Conservation (phyloP, 352 stramenopile species). For the Globisporangium ultimum region DNA sequence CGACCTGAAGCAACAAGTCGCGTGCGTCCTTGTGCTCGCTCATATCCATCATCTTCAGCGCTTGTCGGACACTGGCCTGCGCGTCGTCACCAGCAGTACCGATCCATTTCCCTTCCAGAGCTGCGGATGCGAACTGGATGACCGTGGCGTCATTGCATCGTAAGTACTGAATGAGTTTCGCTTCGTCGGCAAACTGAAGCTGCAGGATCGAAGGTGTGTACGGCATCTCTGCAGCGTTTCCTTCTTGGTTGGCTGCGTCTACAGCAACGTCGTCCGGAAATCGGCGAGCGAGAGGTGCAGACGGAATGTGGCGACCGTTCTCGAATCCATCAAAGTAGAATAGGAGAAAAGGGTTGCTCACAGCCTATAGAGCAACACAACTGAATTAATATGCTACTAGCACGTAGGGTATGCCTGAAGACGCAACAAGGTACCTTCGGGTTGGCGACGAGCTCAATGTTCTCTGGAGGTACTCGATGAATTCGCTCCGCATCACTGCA, state of each 20-base stretch:
- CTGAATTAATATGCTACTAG: not conserved
- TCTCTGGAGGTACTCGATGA: conserved; percentile 55
- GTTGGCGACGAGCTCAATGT: conserved; percentile 34
- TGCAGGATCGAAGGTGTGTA: conserved; percentile 65
- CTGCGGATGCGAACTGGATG: conserved; percentile 65
- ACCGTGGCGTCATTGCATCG: conserved; percentile 63
- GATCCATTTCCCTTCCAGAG: conserved; percentile 73
- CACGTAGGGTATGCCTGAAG: not conserved
- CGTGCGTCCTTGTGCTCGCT: conserved; percentile 39
- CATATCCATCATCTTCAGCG: conserved; percentile 39
- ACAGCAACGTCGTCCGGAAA: conserved; percentile 51
- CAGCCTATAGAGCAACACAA: conserved; percentile 24
- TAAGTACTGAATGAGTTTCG: conserved; percentile 60
- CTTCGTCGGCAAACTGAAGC: conserved; percentile 65
- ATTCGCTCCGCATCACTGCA: conserved; percentile 48
- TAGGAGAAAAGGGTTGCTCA: conserved; percentile 60
- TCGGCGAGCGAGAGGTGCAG: conserved; percentile 44
- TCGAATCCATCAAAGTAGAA: conserved; percentile 80
- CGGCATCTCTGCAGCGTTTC: not conserved
- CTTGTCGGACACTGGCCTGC: conserved; percentile 32
- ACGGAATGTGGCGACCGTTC: conserved; percentile 56
- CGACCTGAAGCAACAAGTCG: conserved; percentile 40
- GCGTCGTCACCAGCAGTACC: conserved; percentile 45
- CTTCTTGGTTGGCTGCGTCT: conserved; percentile 4
- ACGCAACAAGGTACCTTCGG: conserved; percentile 29